Evolutionary conservation across 306 rosid species (phyloP).

Genomic region (Prunus salicina): DNA sequence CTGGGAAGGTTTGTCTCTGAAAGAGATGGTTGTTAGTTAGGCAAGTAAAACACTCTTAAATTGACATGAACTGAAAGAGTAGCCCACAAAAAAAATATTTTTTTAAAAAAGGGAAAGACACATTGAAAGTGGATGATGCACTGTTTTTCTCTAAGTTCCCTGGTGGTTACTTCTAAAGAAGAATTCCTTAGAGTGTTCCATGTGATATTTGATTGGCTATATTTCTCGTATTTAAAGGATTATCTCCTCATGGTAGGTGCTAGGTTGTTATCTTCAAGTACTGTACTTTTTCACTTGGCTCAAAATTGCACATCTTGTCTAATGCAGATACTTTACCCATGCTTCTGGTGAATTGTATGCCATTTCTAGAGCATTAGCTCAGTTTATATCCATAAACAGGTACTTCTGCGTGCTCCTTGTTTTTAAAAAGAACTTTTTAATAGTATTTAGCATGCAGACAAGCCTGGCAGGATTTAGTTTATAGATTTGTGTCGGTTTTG

Average conservation of each 20-base stretch:
- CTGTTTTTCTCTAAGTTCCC: background rate
- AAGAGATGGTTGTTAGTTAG: background rate
- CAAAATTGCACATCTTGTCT: constrained; percentile 16
- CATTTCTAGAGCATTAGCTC: constrained; percentile 69
- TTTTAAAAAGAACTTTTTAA: background rate
- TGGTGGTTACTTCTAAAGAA: background rate
- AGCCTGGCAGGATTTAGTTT: constrained; percentile 12
- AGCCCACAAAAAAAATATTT: background rate
- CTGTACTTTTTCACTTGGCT: background rate
- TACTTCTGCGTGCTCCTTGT: constrained; percentile 2
- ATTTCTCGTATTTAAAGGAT: background rate
- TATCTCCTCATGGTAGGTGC: background rate
- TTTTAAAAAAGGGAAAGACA: background rate
- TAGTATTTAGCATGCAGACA: constrained; percentile 5
- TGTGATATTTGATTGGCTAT: background rate
- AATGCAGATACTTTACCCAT: constrained; percentile 60
- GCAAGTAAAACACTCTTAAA: background rate
- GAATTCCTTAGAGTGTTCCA: background rate
- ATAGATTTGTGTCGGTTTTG: constrained; percentile 19
- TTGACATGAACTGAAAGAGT: background rate
- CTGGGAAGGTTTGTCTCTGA: background rate
- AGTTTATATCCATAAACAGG: constrained; percentile 65
- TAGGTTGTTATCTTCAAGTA: background rate
- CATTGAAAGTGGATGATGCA: background rate
- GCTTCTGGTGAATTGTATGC: constrained; percentile 58